Base-by-base conservation (phyloP, 2,329 filamentous ascomycete genomes). In the Aspergillus sp. region DNA sequence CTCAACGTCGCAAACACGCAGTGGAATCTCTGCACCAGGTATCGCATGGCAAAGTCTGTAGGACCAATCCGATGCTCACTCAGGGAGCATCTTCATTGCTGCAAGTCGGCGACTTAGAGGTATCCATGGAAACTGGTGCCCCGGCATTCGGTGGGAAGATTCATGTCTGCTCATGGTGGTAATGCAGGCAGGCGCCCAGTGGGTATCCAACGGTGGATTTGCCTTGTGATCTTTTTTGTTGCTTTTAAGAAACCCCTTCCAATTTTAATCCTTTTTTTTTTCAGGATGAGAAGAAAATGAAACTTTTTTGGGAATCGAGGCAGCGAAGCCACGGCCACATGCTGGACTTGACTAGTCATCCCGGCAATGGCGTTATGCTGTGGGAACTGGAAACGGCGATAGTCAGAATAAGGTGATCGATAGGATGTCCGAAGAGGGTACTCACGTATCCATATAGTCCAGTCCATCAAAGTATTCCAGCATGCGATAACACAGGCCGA, bases 401-500 rank as follows among this genome's bases (percentile, higher is more conserved):
- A 4, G 36, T 42, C 32, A 47, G 63, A 52, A 62, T 52, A n/a
- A 49, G 39, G 11, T 20, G 36, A 47, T 24, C 20, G 12, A 49
- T 51, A 31, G 10, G 20, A 45, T 20, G 47, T 18, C 11, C 54
- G 26, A 46, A 46, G 31, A 45, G 26, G 45, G 16, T 52, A 73
- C 72, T 76, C 65, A 77, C 72, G 71, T 68, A 58, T 80, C 70
- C 61, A 81, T 78, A 68, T 79, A 82, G 63, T 82, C 79, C 65
- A 82, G 75, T 56, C 77, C 77, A 65, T 72, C 78, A 59, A 82
- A 82, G 57, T 78, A 80, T 64, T 81, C 79, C 60, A 81, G 71
- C 80, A 82, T 82, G 57, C 76, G 75, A 65, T 77, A 77, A 67
- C 79, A 81, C 49, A 82, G 73, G 57, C 64, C 71, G 60, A 75